These are phyloP conservation scores for Colletotrichum cereale DNA, from an alignment of 2,329 filamentous ascomycete genomes.

Conservation along the genomic window DNA sequence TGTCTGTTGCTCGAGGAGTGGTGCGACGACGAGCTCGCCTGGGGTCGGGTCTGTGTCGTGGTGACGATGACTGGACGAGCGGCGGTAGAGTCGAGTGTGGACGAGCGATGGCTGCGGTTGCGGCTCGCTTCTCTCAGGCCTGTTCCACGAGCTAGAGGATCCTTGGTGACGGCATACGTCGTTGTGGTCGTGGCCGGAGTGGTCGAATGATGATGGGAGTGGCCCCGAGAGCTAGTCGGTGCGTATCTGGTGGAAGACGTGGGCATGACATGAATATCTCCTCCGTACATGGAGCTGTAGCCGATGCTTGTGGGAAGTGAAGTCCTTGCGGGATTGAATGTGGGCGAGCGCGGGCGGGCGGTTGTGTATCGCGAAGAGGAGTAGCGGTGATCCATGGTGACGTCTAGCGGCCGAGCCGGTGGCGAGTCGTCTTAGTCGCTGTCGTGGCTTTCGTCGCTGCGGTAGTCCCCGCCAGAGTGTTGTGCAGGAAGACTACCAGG, in stretches of 20 bases:
- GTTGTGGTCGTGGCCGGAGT: conserved; percentile 57
- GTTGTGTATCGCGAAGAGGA: conserved; percentile 38
- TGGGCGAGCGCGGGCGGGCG: conserved; percentile 53
- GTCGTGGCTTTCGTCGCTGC: conserved; percentile 6
- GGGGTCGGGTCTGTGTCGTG: conserved; percentile 59
- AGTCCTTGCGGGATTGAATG: conserved; percentile 63
- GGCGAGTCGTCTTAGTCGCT: conserved; percentile 8
- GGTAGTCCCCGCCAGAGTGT: background rate
- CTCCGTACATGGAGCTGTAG: conserved; percentile 63
- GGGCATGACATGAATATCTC: conserved; percentile 68
- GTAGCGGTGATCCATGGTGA: conserved; percentile 42
- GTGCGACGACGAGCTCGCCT: conserved; percentile 54
- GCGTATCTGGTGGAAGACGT: conserved; percentile 53
- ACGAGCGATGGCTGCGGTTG: conserved; percentile 57
- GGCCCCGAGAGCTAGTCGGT: conserved; percentile 36
- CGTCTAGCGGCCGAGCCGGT: conserved; percentile 23
- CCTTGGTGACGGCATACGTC: conserved; percentile 68
- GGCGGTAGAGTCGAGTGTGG: conserved; percentile 62
- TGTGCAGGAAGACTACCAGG: background rate
- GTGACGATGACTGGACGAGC: conserved; percentile 70
- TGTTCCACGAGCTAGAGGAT: conserved; percentile 61
- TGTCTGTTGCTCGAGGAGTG: conserved; percentile 47
- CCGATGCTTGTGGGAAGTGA: conserved; percentile 66
- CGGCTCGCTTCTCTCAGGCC: conserved; percentile 63
- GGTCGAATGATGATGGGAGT: conserved; percentile 39